Evolutionary conservation across 1,284 basidiomycete genomes (phyloP).

Genomic region (Fomitopsis pinicola): DNA sequence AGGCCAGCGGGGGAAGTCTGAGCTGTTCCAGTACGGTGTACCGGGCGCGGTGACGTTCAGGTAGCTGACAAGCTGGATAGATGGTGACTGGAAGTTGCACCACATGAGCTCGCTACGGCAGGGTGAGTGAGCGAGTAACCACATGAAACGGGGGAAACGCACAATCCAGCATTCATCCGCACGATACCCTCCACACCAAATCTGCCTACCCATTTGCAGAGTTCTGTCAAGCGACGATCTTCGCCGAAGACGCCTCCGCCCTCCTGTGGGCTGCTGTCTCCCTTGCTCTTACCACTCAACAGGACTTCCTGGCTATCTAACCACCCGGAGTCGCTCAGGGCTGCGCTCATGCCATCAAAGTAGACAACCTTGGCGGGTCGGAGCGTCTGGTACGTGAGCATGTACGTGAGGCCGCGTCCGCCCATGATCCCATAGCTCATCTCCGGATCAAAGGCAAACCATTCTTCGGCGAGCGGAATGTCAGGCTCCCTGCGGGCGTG

Average conservation of each 20-base stretch:
- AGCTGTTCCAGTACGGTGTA: slow-evolving; percentile 1
- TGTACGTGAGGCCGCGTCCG: slow-evolving; percentile 6
- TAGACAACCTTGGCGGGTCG: slow-evolving; percentile 5
- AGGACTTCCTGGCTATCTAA: slow-evolving; percentile 8
- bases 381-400: slow-evolving; percentile 5
- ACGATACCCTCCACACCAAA: slow-evolving; percentile 7
- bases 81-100: slow-evolving; percentile 7
- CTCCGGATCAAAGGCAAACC: slow-evolving; percentile 11
- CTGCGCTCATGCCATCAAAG: slow-evolving; percentile 9
- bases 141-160: not conserved
- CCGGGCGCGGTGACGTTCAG: slow-evolving; percentile 9
- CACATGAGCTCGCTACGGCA: slow-evolving; percentile 5
- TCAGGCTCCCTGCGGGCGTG: slow-evolving; percentile 7
- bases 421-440: slow-evolving; percentile 12
- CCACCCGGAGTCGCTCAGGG: slow-evolving; percentile 5
- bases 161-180: slow-evolving; percentile 9
- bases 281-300: slow-evolving; percentile 1
- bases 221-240: not conserved
- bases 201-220: slow-evolving; percentile 2
- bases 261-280: not conserved
- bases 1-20: not conserved
- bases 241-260: slow-evolving; percentile 1
- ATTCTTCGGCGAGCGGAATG: slow-evolving; percentile 1
- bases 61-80: slow-evolving; percentile 7
- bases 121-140: not conserved